Evolutionary conservation across 495 filamentous ascomycete genomes (phyloP), one percentile per base, ranked within the genome.

Genomic region (Rhizodiscina lignyota): DNA sequence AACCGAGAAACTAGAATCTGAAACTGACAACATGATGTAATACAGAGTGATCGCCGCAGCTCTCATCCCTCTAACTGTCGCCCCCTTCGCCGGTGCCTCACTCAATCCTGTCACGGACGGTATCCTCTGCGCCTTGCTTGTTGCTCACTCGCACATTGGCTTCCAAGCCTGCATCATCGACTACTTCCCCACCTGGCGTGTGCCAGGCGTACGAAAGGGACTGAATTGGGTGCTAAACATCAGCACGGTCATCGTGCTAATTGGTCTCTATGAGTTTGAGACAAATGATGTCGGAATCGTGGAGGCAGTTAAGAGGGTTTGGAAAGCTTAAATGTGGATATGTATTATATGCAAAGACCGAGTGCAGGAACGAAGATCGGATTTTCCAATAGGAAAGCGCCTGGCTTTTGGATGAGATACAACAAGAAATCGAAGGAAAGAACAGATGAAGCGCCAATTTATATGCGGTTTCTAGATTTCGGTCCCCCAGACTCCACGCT

Each of bases 241-340:
- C 35, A 74, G 71, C 44, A 92, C 91, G 23, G 60, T 82, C 34
- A 60, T 79, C 34, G 87, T 89, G 26, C 83, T 77, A 18, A 63
- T 92, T 44, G 87, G 86, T 32, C 67, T 94, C 38, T 97, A 96
- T 61, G 85, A 94, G 64, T 94, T 96, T 54, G 86, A 97, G 74
- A 97, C 89, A n/a, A 94, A 93, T 53, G 89, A 97, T 49, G 84
- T 97, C 26, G 89, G 89, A 35, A 50, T 97, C 38, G 93, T 83
- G 12, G 85, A 92, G 66, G 76, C 77, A 20, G 63, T 91, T 41
- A 83, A 78, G 68, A 69, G 79, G 43, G 64, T 92, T 45, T 94
- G 85, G 85, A 77, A 64, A 42, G 85, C 85, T 38, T 59, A 47
- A 41, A 15, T 31, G 31, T 18, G n/a, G n/a, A n/a, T n/a, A n/a